phyloP scores from a whole-genome alignment of 768 basidiomycete species.

The Gyrodon lividus region DNA sequence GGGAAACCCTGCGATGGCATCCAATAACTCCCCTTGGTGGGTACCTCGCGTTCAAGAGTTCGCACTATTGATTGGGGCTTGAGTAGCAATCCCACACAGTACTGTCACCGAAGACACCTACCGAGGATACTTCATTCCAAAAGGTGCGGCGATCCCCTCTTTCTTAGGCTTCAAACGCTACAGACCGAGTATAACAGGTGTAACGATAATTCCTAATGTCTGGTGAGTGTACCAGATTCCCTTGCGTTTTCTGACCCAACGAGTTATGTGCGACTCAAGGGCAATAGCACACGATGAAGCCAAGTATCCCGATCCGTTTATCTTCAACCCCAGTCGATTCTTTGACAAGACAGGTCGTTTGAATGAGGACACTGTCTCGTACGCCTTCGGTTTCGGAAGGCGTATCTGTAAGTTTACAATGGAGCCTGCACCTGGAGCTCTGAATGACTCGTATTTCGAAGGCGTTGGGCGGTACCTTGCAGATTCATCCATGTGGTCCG shows the following conservation, averaged over 20 bases:
- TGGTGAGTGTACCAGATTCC: neutral
- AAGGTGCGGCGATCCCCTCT: neutral
- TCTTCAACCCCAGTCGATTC: conserved; percentile 31
- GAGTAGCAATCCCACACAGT: neutral
- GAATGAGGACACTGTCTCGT: conserved; percentile 5
- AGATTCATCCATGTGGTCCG: neutral
- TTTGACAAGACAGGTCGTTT: neutral
- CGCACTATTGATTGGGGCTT: neutral
- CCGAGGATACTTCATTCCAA: conserved; percentile 3
- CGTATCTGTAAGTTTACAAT: conserved; percentile 19
- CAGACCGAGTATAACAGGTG: neutral
- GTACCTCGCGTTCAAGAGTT: neutral
- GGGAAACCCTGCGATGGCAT: conserved; percentile 4
- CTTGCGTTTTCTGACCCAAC: neutral
- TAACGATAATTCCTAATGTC: conserved; percentile 1
- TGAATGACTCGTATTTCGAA: neutral
- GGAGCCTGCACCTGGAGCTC: conserved; percentile 18
- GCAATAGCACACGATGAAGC: conserved; percentile 34
- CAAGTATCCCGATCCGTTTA: conserved; percentile 35
- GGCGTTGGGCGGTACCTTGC: neutral
- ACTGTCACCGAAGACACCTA: conserved; percentile 2
- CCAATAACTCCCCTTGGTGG: conserved; percentile 4
- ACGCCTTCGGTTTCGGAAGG: conserved; percentile 6
- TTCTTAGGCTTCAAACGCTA: neutral
- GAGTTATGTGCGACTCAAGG: conserved; percentile 20